phyloP scores from a whole-genome alignment of 441 rosid species.

The Eruca vesicaria region DNA sequence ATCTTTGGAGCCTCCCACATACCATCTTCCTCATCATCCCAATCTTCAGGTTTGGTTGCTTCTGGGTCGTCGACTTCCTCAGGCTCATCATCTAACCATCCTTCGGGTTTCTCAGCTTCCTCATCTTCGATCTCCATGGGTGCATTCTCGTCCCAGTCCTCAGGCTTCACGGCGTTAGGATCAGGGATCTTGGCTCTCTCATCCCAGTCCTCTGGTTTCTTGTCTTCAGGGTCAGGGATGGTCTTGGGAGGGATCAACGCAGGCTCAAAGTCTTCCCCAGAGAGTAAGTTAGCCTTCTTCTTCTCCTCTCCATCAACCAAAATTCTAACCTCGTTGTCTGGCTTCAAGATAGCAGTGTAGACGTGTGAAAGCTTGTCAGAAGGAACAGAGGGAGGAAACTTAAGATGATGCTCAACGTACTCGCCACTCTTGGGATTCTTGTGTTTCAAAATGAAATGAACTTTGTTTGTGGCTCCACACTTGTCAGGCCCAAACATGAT shows the following conservation, averaged over 20 bases:
- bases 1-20: constrained; percentile 94
- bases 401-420: constrained; percentile 87
- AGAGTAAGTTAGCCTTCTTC: constrained; percentile 77
- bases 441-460: constrained; percentile 92
- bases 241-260: constrained; percentile 81
- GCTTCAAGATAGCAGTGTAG: constrained; percentile 84
- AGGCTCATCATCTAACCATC: constrained; percentile 95
- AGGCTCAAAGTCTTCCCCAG: constrained; percentile 85
- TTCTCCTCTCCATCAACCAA: constrained; percentile 90
- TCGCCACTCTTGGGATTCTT: constrained; percentile 95
- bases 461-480: constrained; percentile 95
- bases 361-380: constrained; percentile 92
- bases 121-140: constrained; percentile 87
- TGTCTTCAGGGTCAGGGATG: constrained; percentile 92
- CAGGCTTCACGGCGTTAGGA: constrained; percentile 80
- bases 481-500: constrained; percentile 99
- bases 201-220: constrained; percentile 97
- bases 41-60: constrained; percentile 93
- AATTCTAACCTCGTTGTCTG: constrained; percentile 74
- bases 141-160: constrained; percentile 98
- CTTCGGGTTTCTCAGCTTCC: constrained; percentile 95
- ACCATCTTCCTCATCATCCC: constrained; percentile 99
- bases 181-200: constrained; percentile 88
- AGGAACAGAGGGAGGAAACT: constrained; percentile 86
- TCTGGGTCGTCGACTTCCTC: constrained; percentile 97